Base-by-base conservation (phyloP, 202 grass and related monocot genomes). In the Setaria viridis region DNA sequence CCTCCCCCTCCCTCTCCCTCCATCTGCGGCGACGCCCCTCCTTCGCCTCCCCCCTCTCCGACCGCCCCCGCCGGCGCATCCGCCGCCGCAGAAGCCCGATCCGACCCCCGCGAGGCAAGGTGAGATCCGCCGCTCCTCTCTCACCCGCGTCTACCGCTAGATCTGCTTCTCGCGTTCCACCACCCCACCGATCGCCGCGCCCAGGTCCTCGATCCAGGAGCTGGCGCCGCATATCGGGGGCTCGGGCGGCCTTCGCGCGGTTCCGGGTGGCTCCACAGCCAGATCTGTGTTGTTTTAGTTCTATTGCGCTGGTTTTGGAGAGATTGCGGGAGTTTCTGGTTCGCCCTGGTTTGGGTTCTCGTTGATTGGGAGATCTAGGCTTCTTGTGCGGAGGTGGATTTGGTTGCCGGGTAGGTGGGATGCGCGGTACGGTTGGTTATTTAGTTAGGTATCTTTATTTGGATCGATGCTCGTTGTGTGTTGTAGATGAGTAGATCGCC, bases 71-170 rank as follows among this genome's bases (percentile, higher is more conserved):
- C 67, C 60, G 73, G 32, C 20, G 11, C 19, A 4, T 5, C 46
- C 37, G 25, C 67, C 20, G 33, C 42, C 71, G 45, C 55, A 43
- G 30, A 12, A 34, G 7, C n/a, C 34, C 74, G 84, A 79, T 87
- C 80, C 20, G 58, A 48, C 1, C 50, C 33, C 51, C 42, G 32
- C 54, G 16, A 80, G 80, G 80, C 84, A 11, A 87, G 84, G 84
- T 90, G 62, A 84, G 69, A 21, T 63, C 76, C 54, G 54, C 21
- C 12, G 80, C 74, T 8, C 50, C 33, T 21, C 56, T 11, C 46
- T 0, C 35, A 13, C 62, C 35, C 1, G 11, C 59, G 69, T 9
- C 37, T 6, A 25, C 4, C 47, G 25, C 53, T 76, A 90, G 80
- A 90, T 87, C 84, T 74, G 50, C 33, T 19, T 45, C n/a, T 70